Conservation (phyloP, 2,329 filamentous ascomycete species). For the Periconia sp. region DNA sequence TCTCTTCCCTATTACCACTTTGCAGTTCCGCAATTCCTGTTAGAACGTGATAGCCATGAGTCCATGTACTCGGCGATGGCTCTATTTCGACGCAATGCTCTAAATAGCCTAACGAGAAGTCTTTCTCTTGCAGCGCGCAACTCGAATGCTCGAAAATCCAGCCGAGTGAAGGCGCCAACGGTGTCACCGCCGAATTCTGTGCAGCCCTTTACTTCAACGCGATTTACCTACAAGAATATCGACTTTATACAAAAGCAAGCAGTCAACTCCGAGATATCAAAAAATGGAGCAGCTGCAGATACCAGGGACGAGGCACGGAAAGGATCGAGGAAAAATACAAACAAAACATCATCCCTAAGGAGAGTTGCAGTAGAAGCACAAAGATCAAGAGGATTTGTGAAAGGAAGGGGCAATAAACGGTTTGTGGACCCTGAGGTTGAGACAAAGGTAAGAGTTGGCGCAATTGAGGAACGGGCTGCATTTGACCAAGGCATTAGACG, state of each 20-base stretch:
- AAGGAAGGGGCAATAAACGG: conserved; percentile 50
- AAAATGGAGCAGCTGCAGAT: conserved; percentile 19
- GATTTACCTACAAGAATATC: conserved; percentile 21
- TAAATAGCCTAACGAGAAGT: conserved; percentile 31
- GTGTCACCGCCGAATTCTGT: conserved; percentile 8
- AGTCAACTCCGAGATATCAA: conserved; percentile 8
- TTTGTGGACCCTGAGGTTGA: conserved; percentile 55
- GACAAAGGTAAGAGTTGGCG: conserved; percentile 45
- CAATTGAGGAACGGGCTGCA: background rate
- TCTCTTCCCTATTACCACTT: too few species aligned
- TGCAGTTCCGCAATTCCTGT: background rate
- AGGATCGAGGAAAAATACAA: conserved; percentile 33
- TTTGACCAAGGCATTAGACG: conserved; percentile 40
- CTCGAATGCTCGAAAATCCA: conserved; percentile 10
- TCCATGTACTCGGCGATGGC: conserved; percentile 30
- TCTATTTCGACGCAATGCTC: conserved; percentile 23
- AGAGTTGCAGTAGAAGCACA: conserved; percentile 88
- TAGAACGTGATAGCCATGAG: conserved; percentile 23
- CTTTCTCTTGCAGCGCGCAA: conserved; percentile 17
- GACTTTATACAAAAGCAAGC: conserved; percentile 34
- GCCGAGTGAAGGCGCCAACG: background rate
- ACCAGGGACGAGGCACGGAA: conserved; percentile 23
- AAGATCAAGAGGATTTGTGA: conserved; percentile 60
- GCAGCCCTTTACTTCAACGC: conserved; percentile 25
- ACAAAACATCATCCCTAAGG: conserved; percentile 68